Conservation (phyloP, 192 early-diverging fungal genomes). For the Umbelopsis vinacea region DNA sequence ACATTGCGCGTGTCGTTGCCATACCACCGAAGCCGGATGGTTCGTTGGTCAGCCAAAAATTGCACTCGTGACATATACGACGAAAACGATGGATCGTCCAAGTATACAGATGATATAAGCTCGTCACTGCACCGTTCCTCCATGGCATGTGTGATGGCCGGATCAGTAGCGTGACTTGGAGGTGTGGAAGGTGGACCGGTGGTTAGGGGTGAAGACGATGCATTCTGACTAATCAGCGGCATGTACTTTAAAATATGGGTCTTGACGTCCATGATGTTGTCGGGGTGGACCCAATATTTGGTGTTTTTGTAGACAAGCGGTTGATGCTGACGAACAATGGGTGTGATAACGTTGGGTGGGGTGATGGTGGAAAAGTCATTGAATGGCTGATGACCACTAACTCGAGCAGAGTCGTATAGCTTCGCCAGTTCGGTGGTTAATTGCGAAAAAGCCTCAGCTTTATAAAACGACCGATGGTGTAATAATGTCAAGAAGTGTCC, state of each 20-base stretch:
- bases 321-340: not conserved
- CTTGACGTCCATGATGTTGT: slow-evolving; percentile 25
- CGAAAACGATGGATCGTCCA: slow-evolving; percentile 1
- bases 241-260: slow-evolving; percentile 9
- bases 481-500: slow-evolving; percentile 72
- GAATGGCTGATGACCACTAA: slow-evolving; percentile 19
- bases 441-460: slow-evolving; percentile 75
- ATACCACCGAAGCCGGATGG: slow-evolving; percentile 14
- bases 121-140: not conserved
- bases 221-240: not conserved
- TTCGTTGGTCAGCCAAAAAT: not conserved
- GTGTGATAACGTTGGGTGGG: not conserved
- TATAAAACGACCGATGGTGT: slow-evolving; percentile 78
- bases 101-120: slow-evolving; percentile 5
- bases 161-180: not conserved
- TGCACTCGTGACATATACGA: slow-evolving; percentile 15
- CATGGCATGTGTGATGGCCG: not conserved
- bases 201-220: not conserved
- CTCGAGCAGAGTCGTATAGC: slow-evolving; percentile 69
- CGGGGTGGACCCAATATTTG: slow-evolving; percentile 12
- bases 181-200: not conserved
- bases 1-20: not conserved
- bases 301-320: slow-evolving; percentile 5
- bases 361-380: slow-evolving; percentile 3
- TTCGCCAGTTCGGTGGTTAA: slow-evolving; percentile 81